Conservation (phyloP, 805 yeast species). For the Saccharomyces mikatae region DNA sequence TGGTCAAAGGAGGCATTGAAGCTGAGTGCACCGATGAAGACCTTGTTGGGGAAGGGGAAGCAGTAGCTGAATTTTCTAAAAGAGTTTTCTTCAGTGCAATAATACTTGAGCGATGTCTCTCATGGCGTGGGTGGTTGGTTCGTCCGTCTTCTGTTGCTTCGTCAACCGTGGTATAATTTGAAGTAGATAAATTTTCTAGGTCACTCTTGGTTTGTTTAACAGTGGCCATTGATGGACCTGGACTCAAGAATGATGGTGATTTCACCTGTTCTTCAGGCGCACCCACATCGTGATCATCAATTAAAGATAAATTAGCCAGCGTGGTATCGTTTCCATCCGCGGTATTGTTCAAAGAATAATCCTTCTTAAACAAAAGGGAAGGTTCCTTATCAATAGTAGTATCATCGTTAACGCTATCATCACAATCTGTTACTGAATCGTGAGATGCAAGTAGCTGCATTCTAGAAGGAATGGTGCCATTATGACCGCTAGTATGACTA, state of each 20-base stretch:
- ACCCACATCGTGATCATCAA: constrained; percentile 3
- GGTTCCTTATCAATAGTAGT: background rate
- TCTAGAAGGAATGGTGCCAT: background rate
- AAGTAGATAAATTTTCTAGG: background rate
- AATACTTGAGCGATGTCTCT: constrained; percentile 10
- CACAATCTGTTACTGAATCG: background rate
- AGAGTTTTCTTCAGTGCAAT: constrained; percentile 18
- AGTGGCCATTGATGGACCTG: constrained; percentile 19
- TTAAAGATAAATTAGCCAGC: constrained; percentile 15
- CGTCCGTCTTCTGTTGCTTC: background rate
- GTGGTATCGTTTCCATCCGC: constrained; percentile 1
- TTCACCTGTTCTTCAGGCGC: constrained; percentile 1
- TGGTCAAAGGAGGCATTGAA: background rate
- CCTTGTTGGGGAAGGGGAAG: background rate
- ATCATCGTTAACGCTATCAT: background rate
- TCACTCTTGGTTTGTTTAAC: constrained; percentile 17
- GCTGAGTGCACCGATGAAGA: background rate
- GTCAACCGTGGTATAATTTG: background rate
- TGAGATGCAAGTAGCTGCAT: background rate
- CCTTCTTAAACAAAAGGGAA: constrained; percentile 4
- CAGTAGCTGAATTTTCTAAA: constrained; percentile 5
- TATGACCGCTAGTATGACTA: background rate
- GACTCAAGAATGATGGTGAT: constrained; percentile 11
- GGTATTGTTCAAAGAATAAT: constrained; percentile 3
- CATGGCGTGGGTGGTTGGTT: background rate